Evolutionary conservation across 768 basidiomycete genomes (phyloP), one percentile per base, ranked within the genome.

Genomic region (Kockovaella imperatae): DNA sequence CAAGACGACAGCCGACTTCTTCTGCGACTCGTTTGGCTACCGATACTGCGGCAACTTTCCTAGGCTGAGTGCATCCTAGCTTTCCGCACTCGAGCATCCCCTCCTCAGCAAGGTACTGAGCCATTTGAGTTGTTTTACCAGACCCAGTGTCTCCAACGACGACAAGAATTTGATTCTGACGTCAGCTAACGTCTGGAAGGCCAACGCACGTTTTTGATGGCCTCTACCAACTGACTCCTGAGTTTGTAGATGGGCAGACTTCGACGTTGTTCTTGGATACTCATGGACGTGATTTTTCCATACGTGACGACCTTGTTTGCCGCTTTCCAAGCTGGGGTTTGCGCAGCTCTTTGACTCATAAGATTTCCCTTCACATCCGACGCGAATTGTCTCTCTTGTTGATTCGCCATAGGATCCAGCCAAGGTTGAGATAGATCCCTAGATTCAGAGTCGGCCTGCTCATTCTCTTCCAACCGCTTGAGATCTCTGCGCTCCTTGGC

Each of bases 51-150:
- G 95, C 95, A 25, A 97, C 95, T 78, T 95, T 93, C 75, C 95
- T 85, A 21, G 95, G 95, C 69, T 99, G 95, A 0, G 95, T 99
- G 65, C 95, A 97, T 11, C 93, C 95, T 57, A 99, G 88, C 49
- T 83, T 82, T 41, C 87, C 87, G 56, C 73, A 80, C 62, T 97
- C 93, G 0, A 90, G 86, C 57, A 82, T 91, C 0, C 95, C 95
- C 38, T 84, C 79, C 72, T 99, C 95, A 10, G 93, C 93, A 35
- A 99, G 79, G 60, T 96, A 99, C 72, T 97, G 95, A 0, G 86
- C 86, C 90, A 99, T 97, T 68, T 99, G 95, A 0, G 95, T 99
- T 5, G 95, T 97, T 71, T 99, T 99, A 11, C 95, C 95, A 6
- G 93, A 96, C 23, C 95, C 95, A 36, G 95, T 99, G 65, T 99